These are phyloP conservation scores for Pseudogymnoascus sp. DNA, from an alignment of 2,329 filamentous ascomycete genomes.

Conservation along the genomic window DNA sequence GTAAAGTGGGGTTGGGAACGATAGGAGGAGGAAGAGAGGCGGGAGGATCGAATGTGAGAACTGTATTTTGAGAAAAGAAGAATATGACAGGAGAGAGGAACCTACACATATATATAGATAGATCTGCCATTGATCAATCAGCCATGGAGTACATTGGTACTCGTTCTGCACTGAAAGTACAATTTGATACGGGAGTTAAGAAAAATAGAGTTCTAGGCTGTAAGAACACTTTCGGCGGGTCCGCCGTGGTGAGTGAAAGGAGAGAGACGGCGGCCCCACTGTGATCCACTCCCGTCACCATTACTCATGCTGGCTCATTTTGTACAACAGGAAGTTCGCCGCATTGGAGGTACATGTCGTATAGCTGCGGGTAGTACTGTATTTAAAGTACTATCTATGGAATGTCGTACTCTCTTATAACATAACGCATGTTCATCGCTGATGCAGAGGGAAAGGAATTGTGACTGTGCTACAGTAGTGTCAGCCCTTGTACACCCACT, in stretches of 20 bases:
- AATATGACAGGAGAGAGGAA: conserved; percentile 18
- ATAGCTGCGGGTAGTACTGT: neutral
- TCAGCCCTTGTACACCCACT: neutral
- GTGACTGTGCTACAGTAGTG: neutral
- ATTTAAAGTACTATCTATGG: neutral
- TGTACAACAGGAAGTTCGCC: neutral
- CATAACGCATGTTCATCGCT: neutral
- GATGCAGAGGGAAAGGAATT: neutral
- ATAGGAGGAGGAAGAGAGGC: neutral
- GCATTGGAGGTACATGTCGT: neutral
- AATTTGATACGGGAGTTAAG: neutral
- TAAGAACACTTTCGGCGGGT: neutral
- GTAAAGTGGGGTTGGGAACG: neutral
- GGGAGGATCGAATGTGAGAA: neutral
- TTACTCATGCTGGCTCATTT: neutral
- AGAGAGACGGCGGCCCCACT: neutral
- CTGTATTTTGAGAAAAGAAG: conserved; percentile 19
- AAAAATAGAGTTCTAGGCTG: neutral
- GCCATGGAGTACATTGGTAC: neutral
- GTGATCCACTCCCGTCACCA: neutral
- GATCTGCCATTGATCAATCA: conserved; percentile 8
- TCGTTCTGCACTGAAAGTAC: neutral
- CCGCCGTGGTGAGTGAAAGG: neutral
- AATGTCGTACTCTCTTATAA: neutral
- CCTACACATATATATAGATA: conserved; percentile 34